Percentiles rank a stretch among this genome's conserved stretches.
Conservation (phyloP, 176 grass and related monocot genomes). For the Phoenix roebelenii region DNA sequence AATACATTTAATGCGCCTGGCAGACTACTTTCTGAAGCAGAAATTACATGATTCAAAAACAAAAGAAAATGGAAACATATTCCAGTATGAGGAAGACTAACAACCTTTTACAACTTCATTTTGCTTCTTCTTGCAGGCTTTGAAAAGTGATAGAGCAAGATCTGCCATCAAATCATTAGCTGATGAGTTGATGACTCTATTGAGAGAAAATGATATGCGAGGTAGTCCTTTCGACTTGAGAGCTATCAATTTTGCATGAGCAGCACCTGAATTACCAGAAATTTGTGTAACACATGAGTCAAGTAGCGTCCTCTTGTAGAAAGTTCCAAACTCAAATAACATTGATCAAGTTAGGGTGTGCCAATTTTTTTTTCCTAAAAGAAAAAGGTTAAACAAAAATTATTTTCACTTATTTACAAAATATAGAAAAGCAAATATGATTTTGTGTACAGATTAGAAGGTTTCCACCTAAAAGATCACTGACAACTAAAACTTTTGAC, state of each 20-base stretch:
- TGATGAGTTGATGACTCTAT: slow-evolving; percentile 23
- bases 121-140: slow-evolving; percentile 33
- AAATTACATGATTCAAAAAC: background rate
- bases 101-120: slow-evolving; percentile 46
- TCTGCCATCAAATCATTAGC: slow-evolving; percentile 44
- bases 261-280: slow-evolving; percentile 24
- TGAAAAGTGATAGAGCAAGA: slow-evolving; percentile 52
- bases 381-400: background rate
- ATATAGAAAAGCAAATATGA: background rate
- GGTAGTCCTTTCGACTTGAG: slow-evolving; percentile 84
- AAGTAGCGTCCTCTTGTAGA: too few species aligned
- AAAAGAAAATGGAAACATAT: too few species aligned
- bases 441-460: too few species aligned
- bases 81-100: background rate
- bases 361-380: too few species aligned
- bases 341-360: too few species aligned
- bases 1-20: too few species aligned
- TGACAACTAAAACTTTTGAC: too few species aligned
- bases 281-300: background rate
- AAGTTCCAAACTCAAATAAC: too few species aligned
- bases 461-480: too few species aligned
- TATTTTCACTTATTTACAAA: background rate
- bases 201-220: slow-evolving; percentile 57
- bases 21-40: too few species aligned
- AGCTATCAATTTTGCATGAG: slow-evolving; percentile 36